Conservation (phyloP, 805 yeast species). For the Ogataea trehalophila region DNA sequence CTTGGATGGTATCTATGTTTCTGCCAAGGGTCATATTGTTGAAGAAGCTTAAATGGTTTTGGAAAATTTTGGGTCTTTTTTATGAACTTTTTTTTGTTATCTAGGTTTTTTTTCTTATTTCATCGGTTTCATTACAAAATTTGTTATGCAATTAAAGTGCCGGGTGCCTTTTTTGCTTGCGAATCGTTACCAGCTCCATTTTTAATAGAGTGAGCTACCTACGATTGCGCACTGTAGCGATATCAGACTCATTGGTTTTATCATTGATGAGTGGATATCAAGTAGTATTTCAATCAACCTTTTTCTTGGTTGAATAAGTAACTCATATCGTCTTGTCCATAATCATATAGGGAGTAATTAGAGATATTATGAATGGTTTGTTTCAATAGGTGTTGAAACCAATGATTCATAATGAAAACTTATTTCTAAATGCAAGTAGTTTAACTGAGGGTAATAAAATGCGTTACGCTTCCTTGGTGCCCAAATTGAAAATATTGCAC, state of each 20-base stretch:
- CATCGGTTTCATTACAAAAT: not conserved
- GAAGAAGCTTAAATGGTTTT: slow-evolving; percentile 31
- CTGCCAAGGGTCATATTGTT: slow-evolving; percentile 85
- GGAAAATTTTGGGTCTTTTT: not conserved
- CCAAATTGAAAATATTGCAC: too few relatives aligned
- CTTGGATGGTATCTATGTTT: slow-evolving; percentile 99
- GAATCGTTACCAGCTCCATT: slow-evolving; percentile 32
- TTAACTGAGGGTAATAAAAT: too few relatives aligned
- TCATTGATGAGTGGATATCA: not conserved
- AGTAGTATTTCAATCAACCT: not conserved
- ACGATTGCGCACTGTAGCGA: slow-evolving; percentile 28
- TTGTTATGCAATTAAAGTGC: slow-evolving; percentile 16
- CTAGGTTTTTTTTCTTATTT: not conserved
- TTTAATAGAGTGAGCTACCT: slow-evolving; percentile 25
- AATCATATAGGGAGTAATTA: not conserved
- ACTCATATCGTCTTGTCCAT: not conserved
- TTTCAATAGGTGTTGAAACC: not conserved
- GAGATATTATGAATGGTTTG: not conserved
- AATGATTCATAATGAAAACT: not conserved
- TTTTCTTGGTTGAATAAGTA: not conserved
- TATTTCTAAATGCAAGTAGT: too few relatives aligned
- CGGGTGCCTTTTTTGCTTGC: slow-evolving; percentile 28
- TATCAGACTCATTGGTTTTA: not conserved
- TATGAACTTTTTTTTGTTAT: not conserved
- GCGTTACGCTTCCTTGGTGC: too few relatives aligned